These are phyloP conservation scores for Thelonectria blattea DNA, from an alignment of 2,329 filamentous ascomycete genomes.

Conservation along the genomic window DNA sequence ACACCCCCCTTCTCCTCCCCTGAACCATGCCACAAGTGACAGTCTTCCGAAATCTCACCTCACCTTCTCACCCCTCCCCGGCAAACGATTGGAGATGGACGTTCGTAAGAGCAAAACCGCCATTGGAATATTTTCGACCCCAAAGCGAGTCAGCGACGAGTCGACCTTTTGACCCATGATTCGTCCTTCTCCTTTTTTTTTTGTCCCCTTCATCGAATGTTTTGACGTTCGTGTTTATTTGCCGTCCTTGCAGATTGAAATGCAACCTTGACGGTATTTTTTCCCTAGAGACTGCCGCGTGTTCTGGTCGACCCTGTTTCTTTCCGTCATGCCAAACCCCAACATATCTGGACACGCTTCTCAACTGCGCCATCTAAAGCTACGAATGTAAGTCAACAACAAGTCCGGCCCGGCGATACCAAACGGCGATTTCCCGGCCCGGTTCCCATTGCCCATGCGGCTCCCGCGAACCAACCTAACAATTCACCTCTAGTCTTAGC, in stretches of 20 bases:
- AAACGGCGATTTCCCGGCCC: not conserved
- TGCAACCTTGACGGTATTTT: not conserved
- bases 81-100: not conserved
- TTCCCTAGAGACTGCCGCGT: not conserved
- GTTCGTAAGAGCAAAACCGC: not conserved
- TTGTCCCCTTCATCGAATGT: conserved; percentile 3
- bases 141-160: not conserved
- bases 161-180: not conserved
- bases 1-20: not conserved
- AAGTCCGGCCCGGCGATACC: not conserved
- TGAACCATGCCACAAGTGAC: not conserved
- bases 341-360: no score
- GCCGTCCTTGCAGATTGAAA: not conserved
- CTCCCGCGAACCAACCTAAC: not conserved
- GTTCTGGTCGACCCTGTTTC: not conserved
- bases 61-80: not conserved
- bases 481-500: not conserved
- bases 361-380: not conserved
- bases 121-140: not conserved
- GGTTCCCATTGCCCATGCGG: not conserved
- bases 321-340: no score
- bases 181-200: not conserved
- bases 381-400: not conserved
- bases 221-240: not conserved
- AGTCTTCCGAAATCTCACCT: not conserved